Base-by-base conservation (phyloP, 768 basidiomycete species). In the Russula foetens region DNA sequence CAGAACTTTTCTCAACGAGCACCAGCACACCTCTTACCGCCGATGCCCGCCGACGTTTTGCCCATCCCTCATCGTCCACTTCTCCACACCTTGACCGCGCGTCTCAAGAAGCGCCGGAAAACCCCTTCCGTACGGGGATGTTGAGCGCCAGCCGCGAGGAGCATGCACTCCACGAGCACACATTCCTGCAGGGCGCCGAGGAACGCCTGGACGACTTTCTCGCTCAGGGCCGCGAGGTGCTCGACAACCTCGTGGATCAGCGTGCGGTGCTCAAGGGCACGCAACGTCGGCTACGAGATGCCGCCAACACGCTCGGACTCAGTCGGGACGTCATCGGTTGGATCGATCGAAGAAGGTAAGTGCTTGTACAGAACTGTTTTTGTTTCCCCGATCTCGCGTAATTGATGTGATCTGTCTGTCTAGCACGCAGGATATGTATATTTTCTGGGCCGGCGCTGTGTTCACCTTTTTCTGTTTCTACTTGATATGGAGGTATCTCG, bases 191-290 rank as follows among this genome's bases (percentile, higher is more conserved):
- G 67, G 84, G 85, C 62, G 88, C 93, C 4, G 88, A 94, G 58
- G 77, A 80, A 23, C 80, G 84, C 49, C 76, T 99, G 62, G 97
- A 99, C 64, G 88, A 90, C 17, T 98, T 96, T 70, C 75, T 99
- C 51, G 85, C 90, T 0, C 96, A 98, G 71, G 97, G 97, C 1
- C 78, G 88, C 58, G 92, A 94, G 35, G 93, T 92, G 21, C 73
- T 97, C 68, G 92, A 96, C 64, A 96, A 94, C 70, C 75, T 99
- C 39, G 84, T 90, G 47, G 95, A 94, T 70, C 97, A 99, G 74
- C 78, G 92, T 61, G 89, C 89, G 69, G 84, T 98, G 72, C 76
- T 99, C 60, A 98, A 98, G 73, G 95, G 92, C n/a, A 98, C 97
- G 0, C 88, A 92, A 70, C 81, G 84, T 66, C 80, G 90, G 56